Evolutionary conservation across 106 monocot species (phyloP).

Genomic region (Dioscorea alata): DNA sequence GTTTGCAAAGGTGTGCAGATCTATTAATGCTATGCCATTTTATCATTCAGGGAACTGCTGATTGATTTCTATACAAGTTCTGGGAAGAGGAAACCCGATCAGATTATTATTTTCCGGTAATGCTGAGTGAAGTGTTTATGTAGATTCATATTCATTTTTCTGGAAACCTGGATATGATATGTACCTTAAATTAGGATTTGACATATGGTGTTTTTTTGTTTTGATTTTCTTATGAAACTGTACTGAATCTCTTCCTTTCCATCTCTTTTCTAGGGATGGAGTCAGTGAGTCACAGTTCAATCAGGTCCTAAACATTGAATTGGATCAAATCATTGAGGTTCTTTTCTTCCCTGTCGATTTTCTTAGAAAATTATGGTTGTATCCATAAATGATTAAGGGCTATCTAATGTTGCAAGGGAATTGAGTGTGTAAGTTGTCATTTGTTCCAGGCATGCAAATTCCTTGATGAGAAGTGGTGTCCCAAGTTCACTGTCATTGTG

Average conservation of each 20-base stretch:
- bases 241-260: too few species aligned
- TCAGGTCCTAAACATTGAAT: slow-evolving; percentile 85
- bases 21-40: neutral
- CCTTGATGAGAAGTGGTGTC: slow-evolving; percentile 74
- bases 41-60: slow-evolving; percentile 50
- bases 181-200: too few species aligned
- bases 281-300: slow-evolving; percentile 95
- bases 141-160: too few species aligned
- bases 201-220: too few species aligned
- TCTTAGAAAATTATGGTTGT: too few species aligned
- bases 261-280: slow-evolving; percentile 61
- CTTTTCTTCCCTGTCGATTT: too few species aligned
- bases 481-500: slow-evolving; percentile 79
- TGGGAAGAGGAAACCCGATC: slow-evolving; percentile 68
- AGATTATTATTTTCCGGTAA: slow-evolving; percentile 88
- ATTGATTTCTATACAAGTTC: slow-evolving; percentile 82
- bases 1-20: too few species aligned
- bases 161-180: too few species aligned
- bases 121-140: too few species aligned
- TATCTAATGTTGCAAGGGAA: too few species aligned
- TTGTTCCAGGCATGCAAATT: slow-evolving; percentile 70
- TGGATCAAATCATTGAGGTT: slow-evolving; percentile 97
- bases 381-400: too few species aligned
- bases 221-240: too few species aligned
- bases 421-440: slow-evolving; percentile 1